Conservation (phyloP, 768 basidiomycete genomes). For the Trametes cubensis region DNA sequence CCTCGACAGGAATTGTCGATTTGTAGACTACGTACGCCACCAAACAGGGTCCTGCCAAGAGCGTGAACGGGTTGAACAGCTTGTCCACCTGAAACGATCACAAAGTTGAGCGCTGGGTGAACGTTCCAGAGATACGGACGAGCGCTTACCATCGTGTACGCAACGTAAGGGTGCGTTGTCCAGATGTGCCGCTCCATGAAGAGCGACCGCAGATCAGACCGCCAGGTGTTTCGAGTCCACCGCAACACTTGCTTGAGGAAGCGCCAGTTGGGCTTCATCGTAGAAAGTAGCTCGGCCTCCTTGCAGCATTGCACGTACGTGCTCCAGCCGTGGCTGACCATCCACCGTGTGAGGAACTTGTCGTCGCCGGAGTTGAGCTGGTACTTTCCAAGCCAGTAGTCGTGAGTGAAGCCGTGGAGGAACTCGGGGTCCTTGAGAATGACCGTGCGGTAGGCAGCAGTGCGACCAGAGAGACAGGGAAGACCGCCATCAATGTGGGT, state of each 20-base stretch:
- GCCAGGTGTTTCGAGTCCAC: slow-evolving; percentile 95
- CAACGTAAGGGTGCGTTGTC: slow-evolving; percentile 82
- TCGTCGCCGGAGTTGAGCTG: slow-evolving; percentile 94
- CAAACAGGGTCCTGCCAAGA: slow-evolving; percentile 81
- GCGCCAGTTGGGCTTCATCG: slow-evolving; percentile 97
- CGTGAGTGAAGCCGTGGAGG: slow-evolving; percentile 89
- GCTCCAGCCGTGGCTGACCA: slow-evolving; percentile 94
- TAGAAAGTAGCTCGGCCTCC: slow-evolving; percentile 83
- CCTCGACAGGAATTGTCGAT: slow-evolving; percentile 63
- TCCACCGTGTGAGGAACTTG: slow-evolving; percentile 95
- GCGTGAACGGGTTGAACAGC: slow-evolving; percentile 82
- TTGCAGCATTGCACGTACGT: slow-evolving; percentile 91
- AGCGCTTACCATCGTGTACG: slow-evolving; percentile 78
- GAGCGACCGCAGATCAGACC: slow-evolving; percentile 83
- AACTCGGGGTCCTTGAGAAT: slow-evolving; percentile 96
- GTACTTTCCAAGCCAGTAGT: slow-evolving; percentile 92
- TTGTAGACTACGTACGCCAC: slow-evolving; percentile 79
- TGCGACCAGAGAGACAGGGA: slow-evolving; percentile 90
- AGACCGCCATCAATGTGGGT: slow-evolving; percentile 94
- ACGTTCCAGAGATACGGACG: slow-evolving; percentile 6
- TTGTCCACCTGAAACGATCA: slow-evolving; percentile 65
- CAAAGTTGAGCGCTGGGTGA: slow-evolving; percentile 9
- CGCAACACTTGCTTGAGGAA: slow-evolving; percentile 92
- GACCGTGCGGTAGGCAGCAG: slow-evolving; percentile 91
- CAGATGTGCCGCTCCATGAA: slow-evolving; percentile 89